phyloP scores from a whole-genome alignment of 768 basidiomycete species.

The Mycena venus region DNA sequence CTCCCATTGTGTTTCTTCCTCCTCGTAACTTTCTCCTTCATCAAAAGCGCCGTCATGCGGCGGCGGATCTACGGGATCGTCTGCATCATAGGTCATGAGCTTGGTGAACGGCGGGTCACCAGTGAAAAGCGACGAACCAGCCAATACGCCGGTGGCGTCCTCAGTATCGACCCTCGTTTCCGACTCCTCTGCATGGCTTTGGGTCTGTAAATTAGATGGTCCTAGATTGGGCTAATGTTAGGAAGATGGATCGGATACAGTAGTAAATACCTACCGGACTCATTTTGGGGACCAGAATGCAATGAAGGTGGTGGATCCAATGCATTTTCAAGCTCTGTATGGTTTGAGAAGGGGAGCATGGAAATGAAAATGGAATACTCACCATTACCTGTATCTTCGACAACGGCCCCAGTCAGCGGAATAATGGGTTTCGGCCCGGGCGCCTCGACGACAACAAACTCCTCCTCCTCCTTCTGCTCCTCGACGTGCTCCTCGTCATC shows the following conservation, averaged over 20 bases:
- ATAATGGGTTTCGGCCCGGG: conserved; percentile 15
- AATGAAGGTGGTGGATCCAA: neutral
- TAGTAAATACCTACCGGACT: conserved; percentile 6
- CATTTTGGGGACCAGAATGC: neutral
- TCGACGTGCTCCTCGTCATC: conserved; percentile 10
- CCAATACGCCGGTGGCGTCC: neutral
- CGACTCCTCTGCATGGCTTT: conserved; percentile 40
- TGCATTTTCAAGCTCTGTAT: conserved; percentile 16
- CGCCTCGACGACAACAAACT: conserved; percentile 26
- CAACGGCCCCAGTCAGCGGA: conserved; percentile 23
- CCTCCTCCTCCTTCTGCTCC: conserved; percentile 2
- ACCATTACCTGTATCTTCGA: conserved; percentile 31
- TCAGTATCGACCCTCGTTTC: conserved; percentile 42
- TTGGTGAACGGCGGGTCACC: too few species aligned
- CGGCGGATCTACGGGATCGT: conserved; percentile 29
- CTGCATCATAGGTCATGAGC: conserved; percentile 3
- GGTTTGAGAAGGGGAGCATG: neutral
- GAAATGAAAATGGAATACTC: neutral
- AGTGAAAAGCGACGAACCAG: conserved; percentile 1
- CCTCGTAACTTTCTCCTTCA: conserved; percentile 44
- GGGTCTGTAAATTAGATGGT: neutral
- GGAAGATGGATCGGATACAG: neutral
- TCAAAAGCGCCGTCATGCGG: conserved; percentile 33
- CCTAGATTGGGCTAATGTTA: neutral
- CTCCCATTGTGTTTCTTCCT: conserved; percentile 53